These are phyloP conservation scores for Scheffersomyces spartinae DNA, from an alignment of 805 yeast genomes.

Conservation along the genomic window DNA sequence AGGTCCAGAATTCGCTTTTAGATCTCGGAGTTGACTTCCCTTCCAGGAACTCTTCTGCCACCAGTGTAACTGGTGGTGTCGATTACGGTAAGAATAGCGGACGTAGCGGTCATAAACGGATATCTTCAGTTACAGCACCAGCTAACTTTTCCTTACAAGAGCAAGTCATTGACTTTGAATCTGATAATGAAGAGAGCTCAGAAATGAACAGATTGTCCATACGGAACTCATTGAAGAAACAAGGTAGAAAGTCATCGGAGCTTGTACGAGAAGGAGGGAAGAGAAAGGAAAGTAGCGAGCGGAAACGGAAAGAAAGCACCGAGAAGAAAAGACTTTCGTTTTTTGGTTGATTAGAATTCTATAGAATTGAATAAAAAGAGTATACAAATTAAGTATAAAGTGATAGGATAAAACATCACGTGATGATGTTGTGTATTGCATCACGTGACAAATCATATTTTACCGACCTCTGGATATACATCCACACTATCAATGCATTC, in stretches of 20 bases:
- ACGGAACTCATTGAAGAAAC: slow-evolving; percentile 23
- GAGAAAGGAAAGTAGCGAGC: slow-evolving; percentile 9
- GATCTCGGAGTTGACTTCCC: slow-evolving; percentile 1
- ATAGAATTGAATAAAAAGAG: no score
- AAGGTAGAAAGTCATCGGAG: slow-evolving; percentile 14
- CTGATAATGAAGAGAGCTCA: slow-evolving; percentile 30
- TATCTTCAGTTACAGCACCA: slow-evolving; percentile 11
- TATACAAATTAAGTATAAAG: no score
- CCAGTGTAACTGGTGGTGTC: neutral
- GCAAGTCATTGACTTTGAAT: slow-evolving; percentile 34
- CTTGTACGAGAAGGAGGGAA: slow-evolving; percentile 9
- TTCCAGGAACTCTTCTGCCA: slow-evolving; percentile 2
- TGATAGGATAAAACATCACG: no score
- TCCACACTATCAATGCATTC: no score
- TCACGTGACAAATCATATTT: no score
- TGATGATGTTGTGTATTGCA: no score
- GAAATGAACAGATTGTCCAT: slow-evolving; percentile 29
- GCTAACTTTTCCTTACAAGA: slow-evolving; percentile 24
- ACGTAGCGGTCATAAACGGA: slow-evolving; percentile 2
- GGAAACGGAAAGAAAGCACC: no score
- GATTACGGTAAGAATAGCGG: slow-evolving; percentile 3
- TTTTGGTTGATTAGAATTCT: no score
- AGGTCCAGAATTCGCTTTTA: no score
- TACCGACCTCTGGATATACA: no score
- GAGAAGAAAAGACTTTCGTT: slow-evolving; percentile 13